Evolutionary conservation across 306 rosid species (phyloP).

Genomic region (Vigna angularis): DNA sequence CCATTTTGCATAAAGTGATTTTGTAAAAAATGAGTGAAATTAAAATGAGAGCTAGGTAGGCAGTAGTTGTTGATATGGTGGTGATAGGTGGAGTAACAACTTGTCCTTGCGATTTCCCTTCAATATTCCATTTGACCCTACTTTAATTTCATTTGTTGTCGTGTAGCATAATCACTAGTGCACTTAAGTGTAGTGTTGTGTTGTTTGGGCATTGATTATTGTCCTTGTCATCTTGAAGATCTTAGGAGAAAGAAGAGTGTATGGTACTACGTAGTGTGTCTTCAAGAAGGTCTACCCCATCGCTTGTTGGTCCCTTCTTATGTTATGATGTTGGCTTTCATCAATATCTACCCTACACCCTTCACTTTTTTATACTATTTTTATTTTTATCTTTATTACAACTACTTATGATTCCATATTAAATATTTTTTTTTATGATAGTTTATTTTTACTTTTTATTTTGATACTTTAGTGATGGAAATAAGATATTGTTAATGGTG

Average conservation of each 20-base stretch:
- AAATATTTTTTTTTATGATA: no score
- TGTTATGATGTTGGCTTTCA: no score
- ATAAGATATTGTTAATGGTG: no score
- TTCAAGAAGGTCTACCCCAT: not conserved
- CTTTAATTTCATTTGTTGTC: not conserved
- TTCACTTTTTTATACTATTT: no score
- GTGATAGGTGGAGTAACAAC: not conserved
- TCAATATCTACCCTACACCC: not conserved
- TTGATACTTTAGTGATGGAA: no score
- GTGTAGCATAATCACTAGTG: conserved; percentile 10
- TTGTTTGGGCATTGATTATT: not conserved
- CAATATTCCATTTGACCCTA: not conserved
- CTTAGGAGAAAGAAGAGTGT: not conserved
- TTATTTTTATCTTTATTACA: no score
- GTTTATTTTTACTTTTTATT: no score
- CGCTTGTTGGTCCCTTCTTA: no score
- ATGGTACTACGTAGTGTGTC: conserved; percentile 3
- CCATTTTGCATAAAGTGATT: no score
- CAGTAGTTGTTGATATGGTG: not conserved
- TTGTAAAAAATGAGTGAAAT: no score
- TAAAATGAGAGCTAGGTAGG: not conserved
- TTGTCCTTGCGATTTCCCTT: not conserved
- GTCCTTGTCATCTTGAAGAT: not conserved
- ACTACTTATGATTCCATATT: no score
- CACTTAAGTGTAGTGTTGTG: not conserved